phyloP scores from a whole-genome alignment of 75 land plant species.

The Pseudotsuga menziesii region DNA sequence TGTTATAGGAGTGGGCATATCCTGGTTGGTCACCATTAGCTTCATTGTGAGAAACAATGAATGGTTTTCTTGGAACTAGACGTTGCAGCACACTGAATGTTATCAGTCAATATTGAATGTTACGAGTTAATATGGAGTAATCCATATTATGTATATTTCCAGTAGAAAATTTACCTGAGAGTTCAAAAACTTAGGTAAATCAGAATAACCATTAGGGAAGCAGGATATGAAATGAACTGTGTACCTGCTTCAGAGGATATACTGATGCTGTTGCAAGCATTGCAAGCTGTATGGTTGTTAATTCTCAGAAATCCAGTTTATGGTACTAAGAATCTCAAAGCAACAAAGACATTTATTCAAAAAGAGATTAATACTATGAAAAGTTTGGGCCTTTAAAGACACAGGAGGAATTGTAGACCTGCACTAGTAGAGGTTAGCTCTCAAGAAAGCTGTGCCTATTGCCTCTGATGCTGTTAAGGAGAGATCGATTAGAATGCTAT shows the following conservation, averaged over 20 bases:
- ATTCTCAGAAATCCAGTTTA: not conserved
- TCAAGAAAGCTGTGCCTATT: slow-evolving; percentile 34
- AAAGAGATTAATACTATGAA: not conserved
- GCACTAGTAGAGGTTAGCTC: no score
- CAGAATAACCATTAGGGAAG: not conserved
- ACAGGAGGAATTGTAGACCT: no score
- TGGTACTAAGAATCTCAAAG: not conserved
- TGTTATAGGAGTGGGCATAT: no score
- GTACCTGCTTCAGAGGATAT: not conserved
- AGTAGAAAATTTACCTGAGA: no score
- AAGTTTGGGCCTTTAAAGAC: no score
- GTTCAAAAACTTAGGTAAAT: not conserved
- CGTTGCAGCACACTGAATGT: no score
- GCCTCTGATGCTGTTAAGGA: slow-evolving; percentile 77
- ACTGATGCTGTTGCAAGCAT: slow-evolving; percentile 4
- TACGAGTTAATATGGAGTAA: no score
- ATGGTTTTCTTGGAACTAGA: no score
- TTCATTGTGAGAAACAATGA: no score
- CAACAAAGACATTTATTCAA: not conserved
- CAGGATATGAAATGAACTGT: not conserved
- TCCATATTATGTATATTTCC: no score
- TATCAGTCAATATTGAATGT: no score
- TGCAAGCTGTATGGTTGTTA: not conserved
- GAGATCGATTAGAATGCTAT: slow-evolving; percentile 81
- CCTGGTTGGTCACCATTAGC: no score